Evolutionary conservation across 768 basidiomycete species (phyloP).

Genomic region (Boletus subparvulus): DNA sequence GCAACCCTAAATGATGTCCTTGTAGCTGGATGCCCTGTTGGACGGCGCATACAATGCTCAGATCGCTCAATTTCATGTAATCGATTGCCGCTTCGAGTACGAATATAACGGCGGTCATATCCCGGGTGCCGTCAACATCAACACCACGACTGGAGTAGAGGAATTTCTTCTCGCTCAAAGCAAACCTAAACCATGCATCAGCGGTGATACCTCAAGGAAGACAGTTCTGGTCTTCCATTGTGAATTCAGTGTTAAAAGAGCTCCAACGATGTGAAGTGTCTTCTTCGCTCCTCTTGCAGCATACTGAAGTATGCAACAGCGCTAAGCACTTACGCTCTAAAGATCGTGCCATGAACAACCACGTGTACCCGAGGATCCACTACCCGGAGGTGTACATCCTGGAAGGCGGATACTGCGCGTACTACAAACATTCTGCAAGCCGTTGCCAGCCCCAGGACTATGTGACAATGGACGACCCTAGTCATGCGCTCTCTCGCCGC

Average conservation of each 20-base stretch:
- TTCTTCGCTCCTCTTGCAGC: background rate
- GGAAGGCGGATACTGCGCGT: slow-evolving; percentile 92
- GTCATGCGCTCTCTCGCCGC: slow-evolving; percentile 72
- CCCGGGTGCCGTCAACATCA: slow-evolving; percentile 88
- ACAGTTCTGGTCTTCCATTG: slow-evolving; percentile 95
- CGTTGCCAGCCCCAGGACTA: slow-evolving; percentile 84
- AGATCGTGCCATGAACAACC: slow-evolving; percentile 87
- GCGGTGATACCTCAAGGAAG: slow-evolving; percentile 72
- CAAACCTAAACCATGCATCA: slow-evolving; percentile 67
- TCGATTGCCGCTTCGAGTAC: slow-evolving; percentile 98
- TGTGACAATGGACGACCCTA: slow-evolving; percentile 93
- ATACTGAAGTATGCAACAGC: slow-evolving; percentile 40
- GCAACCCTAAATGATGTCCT: slow-evolving; percentile 2
- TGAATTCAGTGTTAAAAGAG: slow-evolving; percentile 94
- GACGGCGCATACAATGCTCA: slow-evolving; percentile 67
- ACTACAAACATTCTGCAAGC: slow-evolving; percentile 64
- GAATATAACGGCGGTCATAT: slow-evolving; percentile 95
- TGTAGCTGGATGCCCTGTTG: slow-evolving; percentile 74
- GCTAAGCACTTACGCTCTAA: slow-evolving; percentile 91
- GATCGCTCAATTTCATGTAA: slow-evolving; percentile 71
- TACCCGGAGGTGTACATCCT: slow-evolving; percentile 97
- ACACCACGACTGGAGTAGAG: slow-evolving; percentile 76
- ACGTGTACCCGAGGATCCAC: slow-evolving; percentile 86
- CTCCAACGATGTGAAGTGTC: slow-evolving; percentile 84
- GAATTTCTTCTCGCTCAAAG: slow-evolving; percentile 68